Base-by-base conservation (phyloP, 2,329 filamentous ascomycete species). In the Dactylellina sp. region DNA sequence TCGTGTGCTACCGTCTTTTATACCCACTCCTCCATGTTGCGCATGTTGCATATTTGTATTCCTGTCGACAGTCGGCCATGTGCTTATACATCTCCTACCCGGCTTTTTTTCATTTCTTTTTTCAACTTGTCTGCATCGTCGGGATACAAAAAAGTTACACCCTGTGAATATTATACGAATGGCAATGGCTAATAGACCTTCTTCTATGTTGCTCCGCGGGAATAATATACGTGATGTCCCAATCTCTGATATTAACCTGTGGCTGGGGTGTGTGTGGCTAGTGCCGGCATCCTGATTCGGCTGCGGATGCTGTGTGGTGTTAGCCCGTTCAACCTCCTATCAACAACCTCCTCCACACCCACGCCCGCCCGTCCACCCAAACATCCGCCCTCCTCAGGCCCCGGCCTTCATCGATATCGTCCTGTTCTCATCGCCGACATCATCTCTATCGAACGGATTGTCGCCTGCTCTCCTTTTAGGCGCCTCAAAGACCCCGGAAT, bases 271-370 rank as follows among this genome's bases (percentile, higher is more conserved):
- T 7, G 25, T 72, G 66, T 72, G 66, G 66, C 66, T 64, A 35
- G 59, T 50, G 59, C 59, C 40, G 61, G 39, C n/a, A 62, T 65
- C 70, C 70, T 74, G 70, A 64, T 74, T 66, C 55, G 70, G 70
- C 49, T 52, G 61, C 35, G 40, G 60, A 40, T n/a, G n/a, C n/a
- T n/a, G n/a, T n/a, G 37, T 12, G 32, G 63, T 42, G 56, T 11
- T 44, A 39, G 44, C 37, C 61, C 39, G 49, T 52, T 74, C 55
- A 74, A 74, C 70, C 70, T 74, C 70, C 70, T 74, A 74, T 74
- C 70, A 74, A 74, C 70, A 74, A 74, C 70, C 70, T 66, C 61
- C 70, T 74, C 61, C 62, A 74, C 70, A 65, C 39, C 62, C 56
- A 46, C 61, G 55, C 61, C 61, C 42, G 47, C 40, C 53, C 47